Evolutionary conservation across 176 grass and related monocot species (phyloP).

Genomic region (Lolium rigidum): DNA sequence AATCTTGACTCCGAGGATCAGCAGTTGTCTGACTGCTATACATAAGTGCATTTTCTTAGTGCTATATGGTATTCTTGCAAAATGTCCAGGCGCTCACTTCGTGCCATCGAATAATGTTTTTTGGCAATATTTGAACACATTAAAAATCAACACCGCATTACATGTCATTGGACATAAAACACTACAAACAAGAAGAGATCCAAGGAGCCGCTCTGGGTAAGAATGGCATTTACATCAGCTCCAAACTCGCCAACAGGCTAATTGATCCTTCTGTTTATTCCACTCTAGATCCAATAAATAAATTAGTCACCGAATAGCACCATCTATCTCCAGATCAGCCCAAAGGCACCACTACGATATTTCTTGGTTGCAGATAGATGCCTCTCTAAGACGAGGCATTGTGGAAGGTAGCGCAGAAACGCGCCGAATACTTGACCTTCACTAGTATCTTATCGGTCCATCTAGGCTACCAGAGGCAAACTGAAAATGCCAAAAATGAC

Average conservation of each 20-base stretch:
- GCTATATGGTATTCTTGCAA: not conserved
- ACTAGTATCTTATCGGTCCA: slow-evolving; percentile 82
- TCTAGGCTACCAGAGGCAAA: slow-evolving; percentile 97
- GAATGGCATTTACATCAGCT: slow-evolving; percentile 17
- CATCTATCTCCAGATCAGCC: not conserved
- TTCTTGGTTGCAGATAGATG: slow-evolving; percentile 24
- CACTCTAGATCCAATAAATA: not conserved
- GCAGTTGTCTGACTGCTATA: too few species aligned
- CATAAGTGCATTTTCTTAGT: too few species aligned
- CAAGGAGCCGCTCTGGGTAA: not conserved
- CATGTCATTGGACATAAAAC: not conserved
- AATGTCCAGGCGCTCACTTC: not conserved
- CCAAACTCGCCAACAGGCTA: not conserved
- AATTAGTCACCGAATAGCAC: not conserved
- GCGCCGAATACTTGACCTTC: not conserved
- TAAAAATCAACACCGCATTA: not conserved
- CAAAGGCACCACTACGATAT: not conserved
- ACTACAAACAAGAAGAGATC: not conserved
- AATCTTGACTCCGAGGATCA: too few species aligned
- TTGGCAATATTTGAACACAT: not conserved
- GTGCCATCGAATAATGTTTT: not conserved
- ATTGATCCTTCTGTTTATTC: slow-evolving; percentile 20
- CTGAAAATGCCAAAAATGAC: slow-evolving; percentile 50
- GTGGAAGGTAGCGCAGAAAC: not conserved
- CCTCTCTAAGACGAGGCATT: slow-evolving; percentile 26